Percentiles rank a stretch among this genome's conserved stretches.
These are phyloP conservation scores for Kwoniella mangroviensis DNA, from an alignment of 768 basidiomycete species.

Conservation along the genomic window DNA sequence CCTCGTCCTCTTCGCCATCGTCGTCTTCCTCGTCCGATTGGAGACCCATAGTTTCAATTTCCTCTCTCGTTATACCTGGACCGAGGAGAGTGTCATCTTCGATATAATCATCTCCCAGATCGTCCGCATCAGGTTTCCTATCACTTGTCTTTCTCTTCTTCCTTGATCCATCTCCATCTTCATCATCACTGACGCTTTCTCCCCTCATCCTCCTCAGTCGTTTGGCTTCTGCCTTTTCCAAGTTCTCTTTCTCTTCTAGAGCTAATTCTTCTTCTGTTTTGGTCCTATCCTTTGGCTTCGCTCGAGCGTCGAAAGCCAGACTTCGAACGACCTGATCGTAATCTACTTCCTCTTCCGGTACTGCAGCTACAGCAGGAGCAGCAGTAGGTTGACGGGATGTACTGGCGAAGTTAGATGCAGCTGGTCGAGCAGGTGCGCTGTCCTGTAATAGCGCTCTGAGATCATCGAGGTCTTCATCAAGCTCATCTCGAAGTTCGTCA, in stretches of 20 bases:
- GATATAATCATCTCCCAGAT: conserved; percentile 81
- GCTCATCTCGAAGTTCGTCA: conserved; percentile 79
- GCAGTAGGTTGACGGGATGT: conserved; percentile 39
- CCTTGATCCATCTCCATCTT: conserved; percentile 58
- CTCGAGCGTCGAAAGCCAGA: conserved; percentile 88
- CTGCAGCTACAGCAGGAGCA: conserved; percentile 2
- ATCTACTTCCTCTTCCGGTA: conserved; percentile 61
- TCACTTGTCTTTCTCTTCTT: conserved; percentile 50
- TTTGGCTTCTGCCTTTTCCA: conserved; percentile 82
- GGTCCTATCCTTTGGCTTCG: conserved; percentile 90
- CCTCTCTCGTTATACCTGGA: conserved; percentile 43
- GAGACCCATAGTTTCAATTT: conserved; percentile 56
- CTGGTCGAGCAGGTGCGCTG: conserved; percentile 36
- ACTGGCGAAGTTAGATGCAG: conserved; percentile 47
- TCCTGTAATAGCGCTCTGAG: conserved; percentile 70
- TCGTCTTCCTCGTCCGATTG: conserved; percentile 59
- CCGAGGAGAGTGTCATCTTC: conserved; percentile 47
- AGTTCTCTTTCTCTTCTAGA: conserved; percentile 77
- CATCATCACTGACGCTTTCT: conserved; percentile 69
- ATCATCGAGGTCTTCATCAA: conserved; percentile 84
- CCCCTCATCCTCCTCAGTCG: conserved; percentile 85
- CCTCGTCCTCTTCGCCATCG: conserved; percentile 32
- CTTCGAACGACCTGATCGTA: conserved; percentile 93
- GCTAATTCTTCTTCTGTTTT: conserved; percentile 97
- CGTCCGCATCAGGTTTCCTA: conserved; percentile 75